A percentile compares a stretch with the other conserved stretches of the same genome.
phyloP scores from a whole-genome alignment of 495 filamentous ascomycete species.

The Aspergillus haitiensis region DNA sequence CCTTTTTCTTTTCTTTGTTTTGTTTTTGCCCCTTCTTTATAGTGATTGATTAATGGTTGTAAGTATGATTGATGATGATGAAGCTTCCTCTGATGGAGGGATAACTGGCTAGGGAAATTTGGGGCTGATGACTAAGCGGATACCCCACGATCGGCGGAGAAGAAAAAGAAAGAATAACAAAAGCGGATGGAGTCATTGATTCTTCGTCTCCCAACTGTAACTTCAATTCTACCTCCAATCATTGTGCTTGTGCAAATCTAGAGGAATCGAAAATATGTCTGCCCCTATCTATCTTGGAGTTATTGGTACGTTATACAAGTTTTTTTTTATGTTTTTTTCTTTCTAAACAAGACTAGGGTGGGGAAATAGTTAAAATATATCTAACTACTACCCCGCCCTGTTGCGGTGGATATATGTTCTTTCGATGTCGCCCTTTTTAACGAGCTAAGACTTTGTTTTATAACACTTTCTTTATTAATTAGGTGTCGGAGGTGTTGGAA shows the following conservation, averaged over 20 bases:
- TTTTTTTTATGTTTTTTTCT: neutral
- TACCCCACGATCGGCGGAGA: slow-evolving; percentile 13
- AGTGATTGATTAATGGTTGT: neutral
- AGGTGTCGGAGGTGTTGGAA: slow-evolving; percentile 94
- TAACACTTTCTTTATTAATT: neutral
- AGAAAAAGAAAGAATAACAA: neutral
- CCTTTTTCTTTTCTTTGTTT: neutral
- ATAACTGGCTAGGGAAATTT: neutral
- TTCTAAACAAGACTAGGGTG: no score
- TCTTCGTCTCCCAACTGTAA: slow-evolving; percentile 3
- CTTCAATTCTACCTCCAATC: neutral
- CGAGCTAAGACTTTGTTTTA: neutral
- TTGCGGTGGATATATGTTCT: neutral
- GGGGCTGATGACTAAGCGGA: slow-evolving; percentile 17
- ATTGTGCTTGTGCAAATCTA: neutral
- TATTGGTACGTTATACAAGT: slow-evolving; percentile 33
- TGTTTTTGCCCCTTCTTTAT: neutral
- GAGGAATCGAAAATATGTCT: slow-evolving; percentile 33
- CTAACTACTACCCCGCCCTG: slow-evolving; percentile 5
- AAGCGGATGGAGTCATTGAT: slow-evolving; percentile 13
- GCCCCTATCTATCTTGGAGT: slow-evolving; percentile 50
- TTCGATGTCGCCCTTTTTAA: neutral
- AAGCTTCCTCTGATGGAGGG: no score
- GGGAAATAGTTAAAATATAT: neutral
- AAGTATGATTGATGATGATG: neutral